Percentiles rank a stretch among this genome's conserved stretches.
Evolutionary conservation across 176 grass and related monocot species (phyloP).

Genomic region (Ensete ventricosum): DNA sequence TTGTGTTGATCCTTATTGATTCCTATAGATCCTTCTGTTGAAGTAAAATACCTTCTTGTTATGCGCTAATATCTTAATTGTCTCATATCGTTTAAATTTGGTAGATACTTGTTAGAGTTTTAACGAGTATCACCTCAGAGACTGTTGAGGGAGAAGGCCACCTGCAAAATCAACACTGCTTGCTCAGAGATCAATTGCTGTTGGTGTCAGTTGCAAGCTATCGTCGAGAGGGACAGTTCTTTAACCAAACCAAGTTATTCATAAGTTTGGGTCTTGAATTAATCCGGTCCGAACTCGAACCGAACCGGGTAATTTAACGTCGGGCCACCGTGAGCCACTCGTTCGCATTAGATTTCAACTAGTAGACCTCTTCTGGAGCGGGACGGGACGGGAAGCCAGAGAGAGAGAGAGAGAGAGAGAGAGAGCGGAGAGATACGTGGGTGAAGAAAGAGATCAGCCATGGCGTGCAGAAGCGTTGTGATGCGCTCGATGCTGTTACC

Average conservation of each 20-base stretch:
- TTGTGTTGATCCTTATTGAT: too few relatives aligned
- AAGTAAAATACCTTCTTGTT: too few relatives aligned
- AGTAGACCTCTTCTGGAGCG: neutral
- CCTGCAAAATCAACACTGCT: constrained; percentile 39
- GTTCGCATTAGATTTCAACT: neutral
- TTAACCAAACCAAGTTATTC: constrained; percentile 6
- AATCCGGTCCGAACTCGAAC: neutral
- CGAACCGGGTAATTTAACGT: neutral
- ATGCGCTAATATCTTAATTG: too few relatives aligned
- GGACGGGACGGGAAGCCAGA: neutral
- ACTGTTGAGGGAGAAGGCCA: constrained; percentile 58
- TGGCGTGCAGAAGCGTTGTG: neutral
- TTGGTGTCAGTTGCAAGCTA: constrained; percentile 39
- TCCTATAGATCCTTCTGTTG: too few relatives aligned
- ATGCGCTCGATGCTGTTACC: constrained; percentile 6
- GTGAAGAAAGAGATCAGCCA: neutral
- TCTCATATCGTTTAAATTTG: too few relatives aligned
- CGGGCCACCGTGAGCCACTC: neutral
- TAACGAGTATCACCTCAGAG: too few relatives aligned
- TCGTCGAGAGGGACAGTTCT: too few relatives aligned
- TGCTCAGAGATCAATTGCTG: constrained; percentile 84
- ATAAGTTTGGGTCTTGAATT: neutral
- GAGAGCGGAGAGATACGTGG: neutral
- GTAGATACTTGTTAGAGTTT: too few relatives aligned
- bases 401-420: neutral